These are phyloP conservation scores for Abrus pulchellus DNA, from an alignment of 306 rosid genomes.

Conservation along the genomic window DNA sequence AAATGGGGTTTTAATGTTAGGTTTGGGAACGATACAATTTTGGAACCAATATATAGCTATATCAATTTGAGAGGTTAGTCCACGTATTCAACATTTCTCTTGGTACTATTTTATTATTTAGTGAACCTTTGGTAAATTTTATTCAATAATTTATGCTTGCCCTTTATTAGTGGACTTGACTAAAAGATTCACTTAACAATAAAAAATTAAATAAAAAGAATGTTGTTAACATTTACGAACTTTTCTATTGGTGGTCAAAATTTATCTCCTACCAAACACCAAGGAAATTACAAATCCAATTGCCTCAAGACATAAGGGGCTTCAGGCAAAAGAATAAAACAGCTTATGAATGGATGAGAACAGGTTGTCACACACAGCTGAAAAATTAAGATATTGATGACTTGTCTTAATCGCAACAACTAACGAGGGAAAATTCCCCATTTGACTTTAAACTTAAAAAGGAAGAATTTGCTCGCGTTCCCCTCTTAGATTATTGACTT, in stretches of 20 bases:
- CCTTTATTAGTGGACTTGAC: background rate
- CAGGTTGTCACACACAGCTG: conserved; percentile 51
- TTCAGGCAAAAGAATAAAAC: conserved; percentile 24
- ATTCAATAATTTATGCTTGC: background rate
- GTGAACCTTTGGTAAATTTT: background rate
- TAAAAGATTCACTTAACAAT: background rate
- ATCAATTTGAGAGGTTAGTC: background rate
- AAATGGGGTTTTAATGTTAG: no score
- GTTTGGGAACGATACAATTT: no score
- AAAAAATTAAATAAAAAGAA: background rate
- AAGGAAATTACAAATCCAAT: conserved; percentile 1
- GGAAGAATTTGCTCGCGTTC: conserved; percentile 29
- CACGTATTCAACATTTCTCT: background rate
- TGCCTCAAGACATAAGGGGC: background rate
- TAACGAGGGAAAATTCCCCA: conserved; percentile 17
- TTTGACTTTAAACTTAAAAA: conserved; percentile 38
- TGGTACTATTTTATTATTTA: background rate
- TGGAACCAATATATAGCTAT: no score
- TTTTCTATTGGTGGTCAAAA: background rate
- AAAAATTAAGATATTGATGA: conserved; percentile 41
- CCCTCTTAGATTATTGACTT: conserved; percentile 34
- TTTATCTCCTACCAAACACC: background rate
- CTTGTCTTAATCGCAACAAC: conserved; percentile 38
- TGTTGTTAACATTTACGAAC: background rate
- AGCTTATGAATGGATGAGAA: conserved; percentile 31